Base-by-base conservation (phyloP, 2,329 filamentous ascomycete genomes). In the Cercospora sojina region DNA sequence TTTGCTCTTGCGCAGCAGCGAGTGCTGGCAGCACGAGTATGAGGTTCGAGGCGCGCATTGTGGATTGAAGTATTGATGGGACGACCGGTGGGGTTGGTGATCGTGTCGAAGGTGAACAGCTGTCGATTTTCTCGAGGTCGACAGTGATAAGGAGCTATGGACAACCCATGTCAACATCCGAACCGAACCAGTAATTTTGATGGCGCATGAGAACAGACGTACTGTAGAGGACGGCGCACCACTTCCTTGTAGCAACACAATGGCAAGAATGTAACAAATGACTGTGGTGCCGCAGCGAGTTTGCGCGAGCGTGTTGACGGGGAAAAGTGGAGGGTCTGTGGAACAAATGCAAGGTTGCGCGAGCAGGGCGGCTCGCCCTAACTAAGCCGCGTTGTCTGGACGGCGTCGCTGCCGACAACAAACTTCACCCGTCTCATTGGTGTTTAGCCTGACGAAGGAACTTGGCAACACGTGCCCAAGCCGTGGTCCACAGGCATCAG, bases 1-100 rank as follows among this genome's bases (percentile, higher is more conserved):
- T 77, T 76, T 89, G 87, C 72, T 86, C 82, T 76, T 88, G 83
- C 58, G 85, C 85, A 69, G 79, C 73, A 27, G 81, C 77, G 59
- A 83, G 76, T 69, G 83, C 81, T 67, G 85, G 83, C 53, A 84
- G 79, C 78, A 82, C 80, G 73, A 87, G 78, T 57, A 85, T 74
- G 70, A 85, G 75, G 64, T 84, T 73, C 64, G 83, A 81, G 78
- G 85, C 78, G 79, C 84, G 85, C 86, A 88, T 84, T 18, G 23
- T 60, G 59, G 27, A 20, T 20, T 18, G n/a, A 31, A 23, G 29
- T 32, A 35, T 35, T 31, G 53, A 20, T 32, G 53, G 53, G 29
- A 8, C 25, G 29, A 18, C 18, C 27, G 53, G 20, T 43, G 57
- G 18, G 43, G 38, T 16, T 53, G 41, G 27, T 56, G 18, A 53